Base-by-base conservation (phyloP, 2,329 filamentous ascomycete genomes). In the Kalaharituber pfeilii region DNA sequence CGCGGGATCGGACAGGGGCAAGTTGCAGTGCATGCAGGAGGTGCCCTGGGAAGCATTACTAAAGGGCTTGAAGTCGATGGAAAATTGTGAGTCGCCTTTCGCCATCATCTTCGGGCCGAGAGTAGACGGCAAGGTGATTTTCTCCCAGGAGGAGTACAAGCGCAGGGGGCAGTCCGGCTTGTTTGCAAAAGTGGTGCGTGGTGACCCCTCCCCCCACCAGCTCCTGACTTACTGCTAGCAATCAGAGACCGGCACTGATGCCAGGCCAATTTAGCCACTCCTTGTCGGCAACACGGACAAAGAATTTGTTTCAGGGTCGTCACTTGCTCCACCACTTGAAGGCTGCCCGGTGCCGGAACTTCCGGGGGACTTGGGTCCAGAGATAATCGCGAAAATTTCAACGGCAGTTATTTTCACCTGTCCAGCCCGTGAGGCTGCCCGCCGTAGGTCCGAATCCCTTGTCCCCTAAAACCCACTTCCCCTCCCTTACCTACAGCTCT, bases 101-200 rank as follows among this genome's bases (percentile, higher is more conserved):
- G 33, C 13, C 3, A 2, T 3, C 33, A n/a, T n/a, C n/a, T 39
- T 39, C 20, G 33, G 2, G 13, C 44, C 44, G 44, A 20, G 24
- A 13, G 44, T 49, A 13, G 44, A 49, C 44, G 44, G 44, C 15
- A 5, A 49, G 6, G 13, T 26, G n/a, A 26, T 49, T 2, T 49
- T 49, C 2, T 20, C 18, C 6, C 1, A 5, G 15, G 24, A 49
- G 24, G 44, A 49, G 22, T 49, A 22, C 22, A 26, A 49, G 22
- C n/a, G 6, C 2, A 13, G 44, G 15, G 24, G 13, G 15, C 15
- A 22, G 3, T 18, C 47, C 8, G 50, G 50, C 11, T 24, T 42
- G 29, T 52, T 52, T 45, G 33, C 33, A 20, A 50, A 52, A 26
- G 15, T 45, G 13, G 50, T 52, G 33, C 13, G 50, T 52, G n/a